Conservation (phyloP, 306 rosid genomes). For the barrel medic (Medicago truncatula) region DNA sequence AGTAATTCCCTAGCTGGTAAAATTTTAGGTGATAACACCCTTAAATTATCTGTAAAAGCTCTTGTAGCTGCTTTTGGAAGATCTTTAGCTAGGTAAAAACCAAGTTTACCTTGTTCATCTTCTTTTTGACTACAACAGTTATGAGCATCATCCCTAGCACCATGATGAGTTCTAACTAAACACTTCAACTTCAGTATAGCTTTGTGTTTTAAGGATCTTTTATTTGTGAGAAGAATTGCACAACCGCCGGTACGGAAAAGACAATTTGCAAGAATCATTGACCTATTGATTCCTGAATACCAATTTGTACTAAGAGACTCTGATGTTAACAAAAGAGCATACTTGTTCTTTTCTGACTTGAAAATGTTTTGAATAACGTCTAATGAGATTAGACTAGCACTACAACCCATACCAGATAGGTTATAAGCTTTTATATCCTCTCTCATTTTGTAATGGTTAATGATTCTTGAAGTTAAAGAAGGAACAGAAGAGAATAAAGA, state of each 20-base stretch:
- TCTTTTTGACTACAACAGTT: conserved; percentile 76
- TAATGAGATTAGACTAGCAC: conserved; percentile 77
- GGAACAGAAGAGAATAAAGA: conserved; percentile 70
- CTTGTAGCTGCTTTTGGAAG: conserved; percentile 91
- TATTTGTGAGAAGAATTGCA: conserved; percentile 71
- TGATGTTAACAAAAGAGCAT: conserved; percentile 77
- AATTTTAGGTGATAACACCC: conserved; percentile 70
- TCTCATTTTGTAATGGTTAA: conserved; percentile 74
- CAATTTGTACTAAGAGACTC: conserved; percentile 87
- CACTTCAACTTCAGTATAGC: conserved; percentile 62
- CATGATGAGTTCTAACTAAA: conserved; percentile 81
- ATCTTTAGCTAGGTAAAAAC: conserved; percentile 65
- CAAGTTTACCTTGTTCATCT: conserved; percentile 64
- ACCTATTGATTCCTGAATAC: conserved; percentile 79
- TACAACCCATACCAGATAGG: conserved; percentile 93
- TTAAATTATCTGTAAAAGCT: conserved; percentile 77
- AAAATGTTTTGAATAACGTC: conserved; percentile 61
- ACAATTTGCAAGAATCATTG: conserved; percentile 83
- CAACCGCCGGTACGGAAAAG: conserved; percentile 81
- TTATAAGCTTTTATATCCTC: conserved; percentile 74
- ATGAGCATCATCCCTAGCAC: conserved; percentile 72
- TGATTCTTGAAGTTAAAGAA: conserved; percentile 64
- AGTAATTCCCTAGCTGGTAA: conserved; percentile 73
- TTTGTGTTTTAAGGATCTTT: conserved; percentile 49
- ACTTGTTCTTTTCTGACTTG: conserved; percentile 58